phyloP scores from a whole-genome alignment of 208 protist genomes.

The Naegleria lovaniensis region DNA sequence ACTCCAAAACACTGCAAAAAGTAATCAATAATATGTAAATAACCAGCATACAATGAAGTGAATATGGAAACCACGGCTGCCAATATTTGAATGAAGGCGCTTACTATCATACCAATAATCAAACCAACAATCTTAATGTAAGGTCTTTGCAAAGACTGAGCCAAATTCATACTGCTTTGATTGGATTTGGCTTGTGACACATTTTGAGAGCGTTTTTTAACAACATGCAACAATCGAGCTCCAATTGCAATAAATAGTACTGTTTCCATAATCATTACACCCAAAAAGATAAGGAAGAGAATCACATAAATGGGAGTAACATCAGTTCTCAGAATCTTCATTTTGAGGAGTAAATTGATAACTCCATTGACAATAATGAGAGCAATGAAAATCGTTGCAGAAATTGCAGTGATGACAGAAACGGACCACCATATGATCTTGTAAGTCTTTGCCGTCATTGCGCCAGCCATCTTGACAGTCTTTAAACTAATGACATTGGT shows the following conservation, averaged over 20 bases:
- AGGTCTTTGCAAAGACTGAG: no score
- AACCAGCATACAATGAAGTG: no score
- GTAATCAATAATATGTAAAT: no score
- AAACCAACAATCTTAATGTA: no score
- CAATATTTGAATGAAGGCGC: no score
- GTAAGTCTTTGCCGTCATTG: not conserved
- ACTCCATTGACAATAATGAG: not conserved
- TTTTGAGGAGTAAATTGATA: not conserved
- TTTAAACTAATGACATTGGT: not conserved
- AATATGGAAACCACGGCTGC: no score
- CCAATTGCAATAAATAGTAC: not conserved
- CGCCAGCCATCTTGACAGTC: not conserved
- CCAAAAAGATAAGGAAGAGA: not conserved
- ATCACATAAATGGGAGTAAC: not conserved
- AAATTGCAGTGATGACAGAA: not conserved
- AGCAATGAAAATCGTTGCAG: not conserved
- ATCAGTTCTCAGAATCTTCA: not conserved
- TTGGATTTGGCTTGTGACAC: not conserved
- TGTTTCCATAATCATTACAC: not conserved
- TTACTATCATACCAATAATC: no score
- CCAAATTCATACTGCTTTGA: no score
- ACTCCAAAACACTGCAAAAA: no score
- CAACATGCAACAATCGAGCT: not conserved
- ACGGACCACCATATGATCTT: not conserved
- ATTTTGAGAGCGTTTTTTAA: not conserved